phyloP scores from a whole-genome alignment of 2,329 filamentous ascomycete species.

The Verticillium isaacii region DNA sequence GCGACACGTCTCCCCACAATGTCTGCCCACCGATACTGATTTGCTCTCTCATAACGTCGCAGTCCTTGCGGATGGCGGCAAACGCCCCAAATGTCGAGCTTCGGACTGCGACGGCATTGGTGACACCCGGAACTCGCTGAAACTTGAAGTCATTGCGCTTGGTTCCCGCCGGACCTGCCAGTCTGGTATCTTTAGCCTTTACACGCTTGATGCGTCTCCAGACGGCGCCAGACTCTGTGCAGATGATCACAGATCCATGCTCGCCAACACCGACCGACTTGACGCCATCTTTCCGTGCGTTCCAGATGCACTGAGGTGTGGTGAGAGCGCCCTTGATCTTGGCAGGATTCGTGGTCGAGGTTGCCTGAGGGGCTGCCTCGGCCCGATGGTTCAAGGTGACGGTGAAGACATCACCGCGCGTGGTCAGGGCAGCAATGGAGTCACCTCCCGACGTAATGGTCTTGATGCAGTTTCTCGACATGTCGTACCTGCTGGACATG shows the following conservation, averaged over 20 bases:
- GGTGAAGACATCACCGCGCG: slow-evolving; percentile 82
- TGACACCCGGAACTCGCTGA: slow-evolving; percentile 81
- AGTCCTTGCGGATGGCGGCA: slow-evolving; percentile 80
- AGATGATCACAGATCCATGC: slow-evolving; percentile 90
- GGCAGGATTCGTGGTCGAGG: slow-evolving; percentile 86
- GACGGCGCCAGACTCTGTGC: slow-evolving; percentile 86
- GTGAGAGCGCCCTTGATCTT: slow-evolving; percentile 85
- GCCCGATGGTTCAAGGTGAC: slow-evolving; percentile 67
- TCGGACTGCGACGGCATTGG: slow-evolving; percentile 75
- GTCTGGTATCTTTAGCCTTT: slow-evolving; percentile 67
- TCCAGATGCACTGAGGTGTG: slow-evolving; percentile 79
- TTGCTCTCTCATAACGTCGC: slow-evolving; percentile 69
- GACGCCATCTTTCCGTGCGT: slow-evolving; percentile 79
- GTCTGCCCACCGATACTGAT: slow-evolving; percentile 62
- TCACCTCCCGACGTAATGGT: slow-evolving; percentile 82
- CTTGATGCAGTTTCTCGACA: slow-evolving; percentile 61
- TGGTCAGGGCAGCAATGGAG: slow-evolving; percentile 84
- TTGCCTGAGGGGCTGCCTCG: slow-evolving; percentile 53
- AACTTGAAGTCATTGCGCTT: slow-evolving; percentile 93
- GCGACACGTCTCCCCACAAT: slow-evolving; percentile 69
- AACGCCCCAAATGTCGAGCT: slow-evolving; percentile 89
- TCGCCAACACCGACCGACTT: slow-evolving; percentile 85
- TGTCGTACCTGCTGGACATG: slow-evolving; percentile 60
- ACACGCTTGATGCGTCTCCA: slow-evolving; percentile 83
- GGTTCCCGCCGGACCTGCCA: slow-evolving; percentile 41